These are phyloP conservation scores for Anaeramoeba ignava DNA, from an alignment of 78 protist genomes.

Conservation along the genomic window DNA sequence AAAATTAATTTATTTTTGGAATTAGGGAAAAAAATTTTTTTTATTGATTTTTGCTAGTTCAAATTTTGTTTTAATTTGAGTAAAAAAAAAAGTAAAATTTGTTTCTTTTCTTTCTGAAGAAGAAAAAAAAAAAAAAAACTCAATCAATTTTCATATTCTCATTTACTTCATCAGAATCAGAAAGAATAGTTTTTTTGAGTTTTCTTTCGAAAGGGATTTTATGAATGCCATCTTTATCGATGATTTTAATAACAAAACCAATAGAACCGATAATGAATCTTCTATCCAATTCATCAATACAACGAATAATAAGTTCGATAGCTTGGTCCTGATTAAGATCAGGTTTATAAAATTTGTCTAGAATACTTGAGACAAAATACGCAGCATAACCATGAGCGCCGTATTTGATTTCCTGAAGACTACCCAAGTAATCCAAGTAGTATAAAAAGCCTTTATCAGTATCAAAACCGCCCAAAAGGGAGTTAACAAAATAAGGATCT, in stretches of 20 bases:
- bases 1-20: too few relatives aligned
- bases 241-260: neutral
- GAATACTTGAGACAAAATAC: neutral
- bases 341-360: neutral
- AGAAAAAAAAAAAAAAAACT: too few relatives aligned
- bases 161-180: too few relatives aligned
- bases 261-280: neutral
- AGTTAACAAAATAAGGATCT: neutral
- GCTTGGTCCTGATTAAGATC: neutral
- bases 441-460: neutral
- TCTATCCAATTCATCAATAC: neutral
- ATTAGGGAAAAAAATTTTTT: too few relatives aligned
- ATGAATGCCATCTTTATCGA: neutral
- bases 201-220: neutral
- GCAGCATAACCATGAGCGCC: conserved; percentile 1
- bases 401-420: neutral
- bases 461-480: neutral
- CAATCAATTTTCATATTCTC: too few relatives aligned
- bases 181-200: too few relatives aligned
- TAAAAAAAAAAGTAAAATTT: too few relatives aligned
- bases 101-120: too few relatives aligned
- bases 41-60: too few relatives aligned
- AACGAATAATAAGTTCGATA: neutral
- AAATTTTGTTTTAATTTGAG: too few relatives aligned
- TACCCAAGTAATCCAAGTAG: neutral